Percentiles rank a stretch among this genome's conserved stretches.
Conservation (phyloP, 2,329 filamentous ascomycete genomes). For the Sporothrix pseudoabietina region DNA sequence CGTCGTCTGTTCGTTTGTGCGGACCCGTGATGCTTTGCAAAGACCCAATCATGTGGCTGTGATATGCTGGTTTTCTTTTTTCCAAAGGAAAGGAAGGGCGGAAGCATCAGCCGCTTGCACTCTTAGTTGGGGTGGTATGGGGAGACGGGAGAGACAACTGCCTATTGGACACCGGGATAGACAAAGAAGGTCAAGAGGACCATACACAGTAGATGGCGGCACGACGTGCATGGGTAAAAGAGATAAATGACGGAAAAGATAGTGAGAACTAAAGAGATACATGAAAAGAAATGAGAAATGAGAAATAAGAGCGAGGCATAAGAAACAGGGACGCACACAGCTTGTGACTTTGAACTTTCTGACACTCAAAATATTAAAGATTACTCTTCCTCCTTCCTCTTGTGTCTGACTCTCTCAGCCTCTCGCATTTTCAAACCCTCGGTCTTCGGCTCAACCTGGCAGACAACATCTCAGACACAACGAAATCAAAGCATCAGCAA, state of each 20-base stretch:
- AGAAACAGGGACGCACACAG: not conserved
- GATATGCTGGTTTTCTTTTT: not conserved
- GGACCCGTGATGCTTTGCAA: not conserved
- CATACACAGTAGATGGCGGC: not conserved
- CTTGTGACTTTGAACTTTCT: not conserved
- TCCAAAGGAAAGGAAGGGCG: not conserved
- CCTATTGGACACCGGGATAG: not conserved
- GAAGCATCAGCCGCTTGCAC: not conserved
- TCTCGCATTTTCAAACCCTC: not conserved
- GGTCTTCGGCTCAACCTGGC: not conserved
- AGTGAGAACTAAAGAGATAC: not conserved
- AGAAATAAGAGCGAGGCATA: not conserved
- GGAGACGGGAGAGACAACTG: not conserved
- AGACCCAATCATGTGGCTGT: not conserved
- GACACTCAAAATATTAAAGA: not conserved
- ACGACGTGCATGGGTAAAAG: not conserved
- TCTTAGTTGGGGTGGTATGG: not conserved
- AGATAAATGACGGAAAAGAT: not conserved
- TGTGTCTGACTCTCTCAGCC: not conserved
- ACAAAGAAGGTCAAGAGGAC: no score
- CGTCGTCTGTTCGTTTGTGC: not conserved
- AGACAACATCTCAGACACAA: not conserved
- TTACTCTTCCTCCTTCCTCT: not conserved
- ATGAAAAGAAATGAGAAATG: not conserved
- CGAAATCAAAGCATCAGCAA: not conserved